A percentile compares a stretch with the other conserved stretches of the same genome.
Conservation (phyloP, 108 stramenopile genomes). For the Poteriospumella lacustris region DNA sequence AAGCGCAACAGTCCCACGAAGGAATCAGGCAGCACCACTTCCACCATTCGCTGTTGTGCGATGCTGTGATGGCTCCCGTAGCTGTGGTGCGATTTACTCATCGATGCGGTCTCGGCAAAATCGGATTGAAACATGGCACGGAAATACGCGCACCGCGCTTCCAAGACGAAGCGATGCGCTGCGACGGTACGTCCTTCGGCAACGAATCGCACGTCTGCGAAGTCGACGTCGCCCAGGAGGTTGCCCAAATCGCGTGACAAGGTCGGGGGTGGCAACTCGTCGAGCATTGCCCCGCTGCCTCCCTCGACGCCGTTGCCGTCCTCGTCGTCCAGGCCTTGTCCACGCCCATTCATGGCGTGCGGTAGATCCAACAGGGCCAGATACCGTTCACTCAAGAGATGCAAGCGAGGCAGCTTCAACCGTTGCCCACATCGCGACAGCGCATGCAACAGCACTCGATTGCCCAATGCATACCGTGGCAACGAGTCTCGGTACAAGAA, state of each 20-base stretch:
- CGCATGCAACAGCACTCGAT: background rate
- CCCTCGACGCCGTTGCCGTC: too few relatives aligned
- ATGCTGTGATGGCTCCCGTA: too few relatives aligned
- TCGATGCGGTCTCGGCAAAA: background rate
- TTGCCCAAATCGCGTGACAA: background rate
- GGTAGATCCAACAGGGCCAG: background rate
- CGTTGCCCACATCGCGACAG: background rate
- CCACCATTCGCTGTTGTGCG: too few relatives aligned
- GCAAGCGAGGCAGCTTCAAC: background rate
- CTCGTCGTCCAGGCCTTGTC: too few relatives aligned
- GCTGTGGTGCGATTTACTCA: too few relatives aligned
- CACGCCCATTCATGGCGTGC: too few relatives aligned
- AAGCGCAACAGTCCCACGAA: constrained; percentile 13
- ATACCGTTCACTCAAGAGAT: background rate
- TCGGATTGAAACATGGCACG: constrained; percentile 24
- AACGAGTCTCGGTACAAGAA: background rate
- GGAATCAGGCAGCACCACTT: background rate
- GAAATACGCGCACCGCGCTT: constrained; percentile 10
- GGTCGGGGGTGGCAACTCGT: constrained; percentile 16
- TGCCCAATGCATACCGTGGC: background rate
- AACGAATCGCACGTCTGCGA: constrained; percentile 10
- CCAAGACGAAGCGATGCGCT: constrained; percentile 19
- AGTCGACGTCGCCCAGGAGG: constrained; percentile 5
- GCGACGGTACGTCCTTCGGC: constrained; percentile 1
- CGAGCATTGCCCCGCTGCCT: too few relatives aligned